Conservation (phyloP, 2,329 filamentous ascomycete species). For the Fusarium burgessii region DNA sequence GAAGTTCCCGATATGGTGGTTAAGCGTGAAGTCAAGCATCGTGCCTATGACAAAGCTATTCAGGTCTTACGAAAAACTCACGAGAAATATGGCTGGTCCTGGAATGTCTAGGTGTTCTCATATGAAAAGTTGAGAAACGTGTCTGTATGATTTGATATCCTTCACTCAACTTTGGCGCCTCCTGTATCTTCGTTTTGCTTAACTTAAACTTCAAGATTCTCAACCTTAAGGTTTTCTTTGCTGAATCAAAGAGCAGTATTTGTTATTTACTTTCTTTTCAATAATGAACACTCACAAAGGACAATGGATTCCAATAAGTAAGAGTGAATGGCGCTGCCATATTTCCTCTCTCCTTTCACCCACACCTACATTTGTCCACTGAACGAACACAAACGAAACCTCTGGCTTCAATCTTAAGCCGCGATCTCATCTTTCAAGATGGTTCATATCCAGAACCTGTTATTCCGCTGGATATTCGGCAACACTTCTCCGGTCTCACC, state of each 20-base stretch:
- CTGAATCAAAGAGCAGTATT: too few species aligned
- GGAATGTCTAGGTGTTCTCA: constrained; percentile 8
- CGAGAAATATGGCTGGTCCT: constrained; percentile 32
- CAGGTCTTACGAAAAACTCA: constrained; percentile 35
- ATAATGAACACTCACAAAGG: background rate
- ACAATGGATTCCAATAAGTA: background rate
- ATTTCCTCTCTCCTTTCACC: background rate
- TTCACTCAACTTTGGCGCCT: background rate
- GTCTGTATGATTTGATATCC: background rate
- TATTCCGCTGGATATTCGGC: too few species aligned
- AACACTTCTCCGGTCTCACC: too few species aligned
- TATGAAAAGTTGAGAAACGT: background rate
- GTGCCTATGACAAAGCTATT: constrained; percentile 28
- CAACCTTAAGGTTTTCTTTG: background rate
- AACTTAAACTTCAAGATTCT: too few species aligned
- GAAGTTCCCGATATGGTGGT: constrained; percentile 38
- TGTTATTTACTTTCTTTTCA: background rate
- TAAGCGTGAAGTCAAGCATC: constrained; percentile 30
- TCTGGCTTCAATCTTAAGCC: background rate
- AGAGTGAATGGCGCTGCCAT: background rate
- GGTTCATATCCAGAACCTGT: background rate
- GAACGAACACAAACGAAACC: background rate
- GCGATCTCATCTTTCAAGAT: background rate
- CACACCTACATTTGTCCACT: background rate
- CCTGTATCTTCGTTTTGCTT: too few species aligned